Conservation (phyloP, 2,329 filamentous ascomycete genomes). For the Dactylella cylindrospora region DNA sequence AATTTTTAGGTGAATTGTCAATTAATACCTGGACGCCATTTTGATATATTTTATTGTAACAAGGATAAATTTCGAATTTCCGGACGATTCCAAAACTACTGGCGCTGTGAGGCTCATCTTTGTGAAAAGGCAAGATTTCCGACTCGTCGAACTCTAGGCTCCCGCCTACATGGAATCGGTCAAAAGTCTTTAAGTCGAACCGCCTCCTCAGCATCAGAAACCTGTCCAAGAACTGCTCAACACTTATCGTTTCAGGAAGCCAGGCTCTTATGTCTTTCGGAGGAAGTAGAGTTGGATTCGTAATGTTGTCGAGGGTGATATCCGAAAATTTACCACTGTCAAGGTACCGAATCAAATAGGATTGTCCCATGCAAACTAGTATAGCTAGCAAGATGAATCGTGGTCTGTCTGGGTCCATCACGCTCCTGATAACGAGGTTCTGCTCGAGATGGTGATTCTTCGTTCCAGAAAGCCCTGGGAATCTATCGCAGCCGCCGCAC, state of each 20-base stretch:
- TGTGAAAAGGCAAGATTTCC: conserved; percentile 20
- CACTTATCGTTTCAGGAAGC: conserved; percentile 16
- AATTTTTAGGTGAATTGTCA: too few species aligned
- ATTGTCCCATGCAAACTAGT: conserved; percentile 21
- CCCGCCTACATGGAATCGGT: conserved; percentile 22
- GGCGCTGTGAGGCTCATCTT: conserved; percentile 21
- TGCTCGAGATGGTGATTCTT: conserved; percentile 17
- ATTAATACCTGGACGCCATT: conserved; percentile 24
- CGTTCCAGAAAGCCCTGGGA: conserved; percentile 4
- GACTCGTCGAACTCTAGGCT: conserved; percentile 26
- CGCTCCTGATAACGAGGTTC: conserved; percentile 26
- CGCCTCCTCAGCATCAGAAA: conserved; percentile 26
- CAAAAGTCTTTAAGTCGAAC: conserved; percentile 27
- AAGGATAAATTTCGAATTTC: conserved; percentile 20
- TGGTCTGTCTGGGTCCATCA: conserved; percentile 16
- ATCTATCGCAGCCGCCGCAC: conserved; percentile 17
- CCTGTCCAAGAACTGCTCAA: conserved; percentile 23
- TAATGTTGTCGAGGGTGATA: conserved; percentile 22
- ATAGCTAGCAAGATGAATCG: conserved; percentile 27
- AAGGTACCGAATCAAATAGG: conserved; percentile 20
- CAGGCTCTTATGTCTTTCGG: conserved; percentile 3
- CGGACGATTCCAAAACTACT: conserved; percentile 28
- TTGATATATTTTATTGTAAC: conserved; percentile 27
- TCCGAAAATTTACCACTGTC: conserved; percentile 24
- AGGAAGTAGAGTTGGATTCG: conserved; percentile 18